A percentile compares a stretch with the other conserved stretches of the same genome.
phyloP scores from a whole-genome alignment of 1,284 basidiomycete species.

The Ceratobasidium sp. region DNA sequence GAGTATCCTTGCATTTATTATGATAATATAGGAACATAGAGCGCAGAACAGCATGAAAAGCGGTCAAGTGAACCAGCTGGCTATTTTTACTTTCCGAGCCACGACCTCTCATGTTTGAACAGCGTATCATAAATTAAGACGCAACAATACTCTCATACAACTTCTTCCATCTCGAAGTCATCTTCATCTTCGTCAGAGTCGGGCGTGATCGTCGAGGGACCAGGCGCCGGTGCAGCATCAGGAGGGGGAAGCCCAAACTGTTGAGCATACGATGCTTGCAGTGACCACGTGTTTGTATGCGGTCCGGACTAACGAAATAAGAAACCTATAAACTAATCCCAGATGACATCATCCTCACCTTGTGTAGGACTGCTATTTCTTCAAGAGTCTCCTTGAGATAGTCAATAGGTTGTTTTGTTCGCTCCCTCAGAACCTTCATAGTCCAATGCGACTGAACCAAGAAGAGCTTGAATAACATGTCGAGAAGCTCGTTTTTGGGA shows the following conservation, averaged over 20 bases:
- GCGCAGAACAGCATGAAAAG: background rate
- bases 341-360: conserved; percentile 56
- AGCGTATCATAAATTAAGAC: too few species aligned
- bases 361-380: conserved; percentile 82
- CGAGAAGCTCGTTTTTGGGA: conserved; percentile 86
- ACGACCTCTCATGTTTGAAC: background rate
- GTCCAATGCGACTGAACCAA: conserved; percentile 80
- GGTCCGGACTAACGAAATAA: conserved; percentile 7
- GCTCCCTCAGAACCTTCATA: conserved; percentile 78
- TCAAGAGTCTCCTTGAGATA: conserved; percentile 88
- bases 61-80: too few species aligned
- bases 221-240: background rate
- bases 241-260: conserved; percentile 32
- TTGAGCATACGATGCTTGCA: conserved; percentile 34
- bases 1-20: conserved; percentile 4
- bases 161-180: conserved; percentile 41
- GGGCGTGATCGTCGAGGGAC: background rate
- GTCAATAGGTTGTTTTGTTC: conserved; percentile 88
- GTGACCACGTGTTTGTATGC: conserved; percentile 34
- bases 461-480: conserved; percentile 83
- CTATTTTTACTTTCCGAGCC: background rate
- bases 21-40: background rate
- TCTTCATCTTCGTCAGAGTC: conserved; percentile 38
- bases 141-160: too few species aligned
- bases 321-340: background rate